Evolutionary conservation across 768 basidiomycete species (phyloP).

Genomic region (Rhizopogon rudus): DNA sequence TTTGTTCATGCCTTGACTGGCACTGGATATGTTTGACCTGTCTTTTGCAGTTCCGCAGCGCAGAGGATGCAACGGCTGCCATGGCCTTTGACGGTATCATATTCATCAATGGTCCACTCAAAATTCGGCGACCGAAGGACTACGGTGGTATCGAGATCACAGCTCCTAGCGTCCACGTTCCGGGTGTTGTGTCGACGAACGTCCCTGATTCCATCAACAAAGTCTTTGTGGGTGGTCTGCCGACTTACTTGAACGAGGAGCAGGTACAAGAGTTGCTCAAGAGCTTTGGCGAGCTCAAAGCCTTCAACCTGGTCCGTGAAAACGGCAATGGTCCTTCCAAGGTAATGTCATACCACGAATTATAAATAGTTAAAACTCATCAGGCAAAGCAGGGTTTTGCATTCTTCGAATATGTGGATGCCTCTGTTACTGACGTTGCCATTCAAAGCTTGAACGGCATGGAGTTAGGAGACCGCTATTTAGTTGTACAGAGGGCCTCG

Average conservation of each 20-base stretch:
- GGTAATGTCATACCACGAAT: constrained; percentile 35
- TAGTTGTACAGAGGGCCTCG: constrained; percentile 96
- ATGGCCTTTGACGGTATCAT: constrained; percentile 98
- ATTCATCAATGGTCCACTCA: constrained; percentile 91
- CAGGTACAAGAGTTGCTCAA: constrained; percentile 98
- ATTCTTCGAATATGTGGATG: constrained; percentile 97
- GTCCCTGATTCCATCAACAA: constrained; percentile 98
- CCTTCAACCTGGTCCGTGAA: constrained; percentile 97
- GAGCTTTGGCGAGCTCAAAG: constrained; percentile 95
- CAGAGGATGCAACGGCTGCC: constrained; percentile 93
- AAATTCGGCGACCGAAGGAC: constrained; percentile 97
- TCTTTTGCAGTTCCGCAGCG: constrained; percentile 82
- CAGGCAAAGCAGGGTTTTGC: constrained; percentile 79
- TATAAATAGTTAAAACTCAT: neutral
- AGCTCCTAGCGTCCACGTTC: constrained; percentile 72
- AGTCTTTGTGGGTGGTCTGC: constrained; percentile 94
- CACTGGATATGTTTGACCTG: constrained; percentile 4
- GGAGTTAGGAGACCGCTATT: constrained; percentile 92
- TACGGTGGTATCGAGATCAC: constrained; percentile 77
- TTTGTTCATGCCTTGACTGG: constrained; percentile 25
- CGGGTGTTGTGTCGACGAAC: constrained; percentile 93
- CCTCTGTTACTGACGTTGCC: constrained; percentile 86
- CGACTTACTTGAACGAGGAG: constrained; percentile 94
- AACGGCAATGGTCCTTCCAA: constrained; percentile 86
- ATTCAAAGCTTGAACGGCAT: constrained; percentile 96